These are phyloP conservation scores for Loxodes magnus DNA, from an alignment of 73 alveolate species.

Conservation along the genomic window DNA sequence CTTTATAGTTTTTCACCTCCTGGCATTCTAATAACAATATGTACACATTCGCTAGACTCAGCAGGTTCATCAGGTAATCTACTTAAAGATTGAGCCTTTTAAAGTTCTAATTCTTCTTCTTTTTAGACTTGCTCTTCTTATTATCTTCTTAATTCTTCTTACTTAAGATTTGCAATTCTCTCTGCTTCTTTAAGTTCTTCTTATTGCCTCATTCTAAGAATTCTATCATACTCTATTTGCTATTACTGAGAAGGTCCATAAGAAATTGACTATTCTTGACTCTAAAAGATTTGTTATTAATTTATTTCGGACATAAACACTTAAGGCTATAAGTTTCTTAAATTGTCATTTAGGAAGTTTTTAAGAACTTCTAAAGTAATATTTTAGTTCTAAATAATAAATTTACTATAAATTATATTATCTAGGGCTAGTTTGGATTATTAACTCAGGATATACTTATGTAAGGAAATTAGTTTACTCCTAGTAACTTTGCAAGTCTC, in stretches of 20 bases:
- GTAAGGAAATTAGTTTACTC: no score
- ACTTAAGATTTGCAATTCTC: background rate
- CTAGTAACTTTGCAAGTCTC: no score
- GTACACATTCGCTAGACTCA: no score
- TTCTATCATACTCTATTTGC: slow-evolving; percentile 2
- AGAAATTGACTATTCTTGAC: no score
- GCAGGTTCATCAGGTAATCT: no score
- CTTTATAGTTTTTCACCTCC: slow-evolving; percentile 2
- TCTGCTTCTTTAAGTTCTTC: slow-evolving; percentile 8
- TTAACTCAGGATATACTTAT: no score
- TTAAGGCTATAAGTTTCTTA: background rate
- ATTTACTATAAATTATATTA: background rate
- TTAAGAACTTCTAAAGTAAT: background rate
- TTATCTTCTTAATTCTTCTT: background rate
- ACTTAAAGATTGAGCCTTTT: no score
- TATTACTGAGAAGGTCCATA: no score
- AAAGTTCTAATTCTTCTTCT: background rate
- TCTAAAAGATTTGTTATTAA: background rate
- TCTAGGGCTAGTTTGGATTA: no score
- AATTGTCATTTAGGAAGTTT: background rate
- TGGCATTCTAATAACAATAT: slow-evolving; percentile 2
- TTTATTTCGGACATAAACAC: background rate
- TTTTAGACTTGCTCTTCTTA: background rate
- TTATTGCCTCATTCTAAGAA: background rate
- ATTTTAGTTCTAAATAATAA: background rate